Conservation (phyloP, 805 yeast species). For the Pichia cephalocereana region DNA sequence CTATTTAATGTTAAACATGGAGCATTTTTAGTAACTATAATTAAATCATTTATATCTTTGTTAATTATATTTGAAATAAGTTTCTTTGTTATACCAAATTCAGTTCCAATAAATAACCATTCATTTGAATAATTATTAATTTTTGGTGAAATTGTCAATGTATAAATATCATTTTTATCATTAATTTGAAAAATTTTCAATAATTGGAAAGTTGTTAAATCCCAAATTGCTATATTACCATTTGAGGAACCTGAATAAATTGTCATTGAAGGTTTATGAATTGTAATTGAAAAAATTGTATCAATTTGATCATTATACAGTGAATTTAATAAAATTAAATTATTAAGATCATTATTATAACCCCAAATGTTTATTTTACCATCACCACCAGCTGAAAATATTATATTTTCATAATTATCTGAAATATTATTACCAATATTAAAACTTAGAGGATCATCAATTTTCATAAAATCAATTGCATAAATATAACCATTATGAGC, state of each 20-base stretch:
- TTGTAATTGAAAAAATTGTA: conserved; percentile 61
- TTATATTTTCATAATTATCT: conserved; percentile 26
- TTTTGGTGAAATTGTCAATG: conserved; percentile 39
- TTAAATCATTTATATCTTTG: conserved; percentile 24
- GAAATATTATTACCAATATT: conserved; percentile 19
- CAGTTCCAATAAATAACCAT: conserved; percentile 47
- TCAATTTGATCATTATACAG: conserved; percentile 48
- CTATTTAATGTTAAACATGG: conserved; percentile 47
- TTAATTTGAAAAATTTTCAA: conserved; percentile 35
- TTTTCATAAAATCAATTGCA: conserved; percentile 38
- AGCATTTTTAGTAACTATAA: conserved; percentile 8
- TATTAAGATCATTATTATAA: conserved; percentile 14
- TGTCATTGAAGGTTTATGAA: conserved; percentile 43
- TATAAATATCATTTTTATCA: conserved; percentile 44
- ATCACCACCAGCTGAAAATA: conserved; percentile 83
- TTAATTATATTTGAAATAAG: not conserved
- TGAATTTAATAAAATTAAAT: conserved; percentile 23
- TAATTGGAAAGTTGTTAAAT: conserved; percentile 69
- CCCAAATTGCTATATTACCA: conserved; percentile 79
- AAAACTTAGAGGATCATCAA: conserved; percentile 13
- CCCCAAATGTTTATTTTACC: conserved; percentile 82
- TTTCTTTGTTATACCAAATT: conserved; percentile 20
- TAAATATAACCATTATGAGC: conserved; percentile 93
- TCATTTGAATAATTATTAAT: conserved; percentile 23
- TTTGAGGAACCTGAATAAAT: conserved; percentile 75